Evolutionary conservation across 2,329 filamentous ascomycete genomes (phyloP).

Genomic region (Bipolaris sorokiniana): DNA sequence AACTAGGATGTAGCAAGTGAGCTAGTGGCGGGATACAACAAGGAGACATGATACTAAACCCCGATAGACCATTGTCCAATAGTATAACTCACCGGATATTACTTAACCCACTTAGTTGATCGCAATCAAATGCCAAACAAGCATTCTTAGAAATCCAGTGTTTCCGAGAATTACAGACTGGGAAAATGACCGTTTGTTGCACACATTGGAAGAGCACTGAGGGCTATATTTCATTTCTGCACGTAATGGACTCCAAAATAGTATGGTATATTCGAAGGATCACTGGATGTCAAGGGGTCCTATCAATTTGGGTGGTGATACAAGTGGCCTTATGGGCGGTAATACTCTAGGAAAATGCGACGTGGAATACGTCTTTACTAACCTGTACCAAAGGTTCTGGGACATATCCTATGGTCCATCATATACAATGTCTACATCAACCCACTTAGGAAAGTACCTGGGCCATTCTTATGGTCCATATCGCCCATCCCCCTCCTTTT

Average conservation of each 20-base stretch:
- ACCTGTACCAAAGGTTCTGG: neutral
- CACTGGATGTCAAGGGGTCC: neutral
- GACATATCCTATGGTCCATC: neutral
- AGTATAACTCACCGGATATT: too few species aligned
- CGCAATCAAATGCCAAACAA: too few species aligned
- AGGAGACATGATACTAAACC: too few species aligned
- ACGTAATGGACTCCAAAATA: neutral
- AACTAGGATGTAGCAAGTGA: too few species aligned
- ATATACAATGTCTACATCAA: slow-evolving; percentile 7
- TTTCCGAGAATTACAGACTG: too few species aligned
- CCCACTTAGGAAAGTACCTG: slow-evolving; percentile 2
- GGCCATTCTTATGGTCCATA: slow-evolving; percentile 5
- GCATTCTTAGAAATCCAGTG: too few species aligned
- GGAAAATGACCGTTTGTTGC: neutral
- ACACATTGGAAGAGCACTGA: neutral
- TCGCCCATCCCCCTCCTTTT: slow-evolving; percentile 7
- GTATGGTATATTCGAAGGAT: neutral
- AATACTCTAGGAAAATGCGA: neutral
- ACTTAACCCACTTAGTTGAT: too few species aligned
- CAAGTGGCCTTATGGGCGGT: neutral
- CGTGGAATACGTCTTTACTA: neutral
- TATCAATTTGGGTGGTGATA: neutral
- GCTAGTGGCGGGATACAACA: too few species aligned
- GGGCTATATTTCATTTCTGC: neutral
- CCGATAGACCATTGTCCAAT: too few species aligned